Evolutionary conservation across 768 basidiomycete species (phyloP), one percentile per base, ranked within the genome.

Genomic region (Galerina sulciceps): DNA sequence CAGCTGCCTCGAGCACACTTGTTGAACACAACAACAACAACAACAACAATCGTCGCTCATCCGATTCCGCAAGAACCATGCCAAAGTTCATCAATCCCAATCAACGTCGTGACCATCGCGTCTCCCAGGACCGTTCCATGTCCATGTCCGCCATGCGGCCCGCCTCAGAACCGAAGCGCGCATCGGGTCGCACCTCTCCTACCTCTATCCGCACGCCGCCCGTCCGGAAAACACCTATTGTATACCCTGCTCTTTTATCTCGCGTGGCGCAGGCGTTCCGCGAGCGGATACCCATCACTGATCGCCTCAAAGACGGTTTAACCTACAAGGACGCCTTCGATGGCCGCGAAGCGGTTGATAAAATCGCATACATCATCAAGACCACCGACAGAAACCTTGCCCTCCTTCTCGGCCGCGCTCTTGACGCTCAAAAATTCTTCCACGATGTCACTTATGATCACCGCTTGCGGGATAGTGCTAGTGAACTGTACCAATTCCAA

Each of bases 391-490:
- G 97, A 13, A 99, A 97, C 73, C 83, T 99, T 23, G 97, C 97
- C 10, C 77, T 99, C 44, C 81, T 99, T 2, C 83, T 99, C n/a
- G 97, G 97, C 5, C 85, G 97, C 41, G 95, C 97, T 2, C 79
- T 99, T 53, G 97, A 99, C 68, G 91, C 96, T 9, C 97, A 99
- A 73, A 99, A 99, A 76, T 99, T 94, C 76, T 99, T 99, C 71
- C 97, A 99, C 69, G 97, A 99, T 68, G 97, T 99, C 64, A 98
- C 97, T 9, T 99, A 99, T 69, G 96, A 98, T 68, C 97, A 99
- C 72, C 89, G 96, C 13, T 72, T 99, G 57, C 80, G 97, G 50
- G 97, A 99, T 74, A 94, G 87, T 67, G 78, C 87, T 0, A 82
- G 83, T 60, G 97, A 99, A 74, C 75, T 99, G 31, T 99, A 98